These are phyloP conservation scores for Fusarium annulatum DNA, from an alignment of 2,329 filamentous ascomycete genomes.

Conservation along the genomic window DNA sequence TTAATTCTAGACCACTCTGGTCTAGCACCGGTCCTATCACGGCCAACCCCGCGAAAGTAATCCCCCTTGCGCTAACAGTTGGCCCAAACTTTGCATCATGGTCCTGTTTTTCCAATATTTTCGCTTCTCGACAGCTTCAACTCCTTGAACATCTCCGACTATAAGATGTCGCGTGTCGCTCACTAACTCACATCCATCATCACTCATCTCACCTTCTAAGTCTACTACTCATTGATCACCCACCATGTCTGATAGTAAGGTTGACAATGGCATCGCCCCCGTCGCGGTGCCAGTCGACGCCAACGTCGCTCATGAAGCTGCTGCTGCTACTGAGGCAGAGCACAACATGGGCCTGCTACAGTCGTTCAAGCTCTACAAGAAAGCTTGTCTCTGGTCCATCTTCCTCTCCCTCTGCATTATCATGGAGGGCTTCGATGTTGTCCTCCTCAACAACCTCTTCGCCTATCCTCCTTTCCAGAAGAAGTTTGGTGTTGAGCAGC, in stretches of 20 bases:
- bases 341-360: constrained; percentile 48
- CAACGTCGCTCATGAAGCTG: constrained; percentile 38
- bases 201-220: neutral
- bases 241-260: constrained; percentile 30
- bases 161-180: constrained; percentile 19
- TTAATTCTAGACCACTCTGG: neutral
- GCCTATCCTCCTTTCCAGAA: constrained; percentile 53
- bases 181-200: neutral
- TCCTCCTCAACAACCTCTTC: constrained; percentile 55
- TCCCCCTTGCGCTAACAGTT: neutral
- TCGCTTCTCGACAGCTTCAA: constrained; percentile 11
- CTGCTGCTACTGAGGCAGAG: constrained; percentile 48
- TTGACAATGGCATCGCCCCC: constrained; percentile 19
- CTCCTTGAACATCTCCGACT: neutral
- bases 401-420: constrained; percentile 53
- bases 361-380: constrained; percentile 55
- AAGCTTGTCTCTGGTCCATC: constrained; percentile 53
- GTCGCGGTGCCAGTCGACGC: constrained; percentile 21
- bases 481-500: constrained; percentile 52
- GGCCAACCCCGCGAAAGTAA: constrained; percentile 7
- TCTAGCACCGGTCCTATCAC: constrained; percentile 17
- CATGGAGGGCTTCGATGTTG: constrained; percentile 56
- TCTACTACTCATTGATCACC: neutral
- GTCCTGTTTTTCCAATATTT: neutral
- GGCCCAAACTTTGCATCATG: neutral